Percentiles rank a stretch among this genome's conserved stretches.
These are phyloP conservation scores for Solanum bulbocastanum DNA, from an alignment of 257 asterid species.

Conservation along the genomic window DNA sequence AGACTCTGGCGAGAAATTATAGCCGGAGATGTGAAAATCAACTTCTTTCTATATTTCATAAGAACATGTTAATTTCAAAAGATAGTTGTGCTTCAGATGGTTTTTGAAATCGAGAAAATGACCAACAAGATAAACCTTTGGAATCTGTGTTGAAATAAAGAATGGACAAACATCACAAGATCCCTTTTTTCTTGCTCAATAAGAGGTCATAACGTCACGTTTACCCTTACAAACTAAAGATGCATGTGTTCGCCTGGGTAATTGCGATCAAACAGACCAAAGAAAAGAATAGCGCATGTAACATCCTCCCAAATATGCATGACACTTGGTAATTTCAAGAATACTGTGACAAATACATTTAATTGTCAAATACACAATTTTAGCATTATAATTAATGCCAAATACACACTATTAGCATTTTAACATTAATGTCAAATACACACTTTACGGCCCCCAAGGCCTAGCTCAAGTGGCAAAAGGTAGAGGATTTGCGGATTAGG, in stretches of 20 bases:
- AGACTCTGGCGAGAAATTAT: background rate
- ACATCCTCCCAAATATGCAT: background rate
- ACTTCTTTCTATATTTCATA: background rate
- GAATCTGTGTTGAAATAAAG: background rate
- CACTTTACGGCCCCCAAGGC: background rate
- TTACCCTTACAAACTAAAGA: background rate
- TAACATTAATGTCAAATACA: background rate
- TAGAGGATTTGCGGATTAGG: too few relatives aligned
- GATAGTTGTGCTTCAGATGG: background rate
- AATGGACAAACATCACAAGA: background rate
- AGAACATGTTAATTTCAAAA: background rate
- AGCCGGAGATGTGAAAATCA: background rate
- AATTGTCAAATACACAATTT: background rate
- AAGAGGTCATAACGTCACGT: background rate
- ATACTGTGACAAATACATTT: background rate
- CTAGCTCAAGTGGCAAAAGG: too few relatives aligned
- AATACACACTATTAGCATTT: background rate
- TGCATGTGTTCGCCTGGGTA: background rate
- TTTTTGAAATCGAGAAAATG: background rate
- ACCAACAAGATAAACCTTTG: background rate
- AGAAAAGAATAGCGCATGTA: background rate
- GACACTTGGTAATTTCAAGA: background rate
- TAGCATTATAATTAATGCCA: background rate
- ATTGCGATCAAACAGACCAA: background rate
- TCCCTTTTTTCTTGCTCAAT: background rate